These are phyloP conservation scores for Serendipita sp. DNA, from an alignment of 768 basidiomycete genomes.

Conservation along the genomic window DNA sequence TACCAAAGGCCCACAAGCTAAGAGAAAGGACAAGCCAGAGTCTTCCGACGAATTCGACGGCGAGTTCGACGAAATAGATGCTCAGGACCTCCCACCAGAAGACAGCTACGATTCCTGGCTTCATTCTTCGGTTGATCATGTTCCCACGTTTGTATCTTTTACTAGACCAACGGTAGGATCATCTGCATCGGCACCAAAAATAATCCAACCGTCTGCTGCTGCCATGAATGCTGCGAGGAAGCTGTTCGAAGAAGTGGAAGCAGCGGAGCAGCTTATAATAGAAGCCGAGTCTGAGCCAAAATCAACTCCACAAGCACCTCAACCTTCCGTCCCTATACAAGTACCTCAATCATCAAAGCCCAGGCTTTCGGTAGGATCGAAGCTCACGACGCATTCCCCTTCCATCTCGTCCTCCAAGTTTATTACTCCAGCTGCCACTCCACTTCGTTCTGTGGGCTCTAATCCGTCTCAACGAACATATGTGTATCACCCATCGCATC, in stretches of 20 bases:
- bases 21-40: neutral
- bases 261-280: conserved; percentile 8
- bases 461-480: too few species aligned
- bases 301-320: conserved; percentile 19
- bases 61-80: neutral
- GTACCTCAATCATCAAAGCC: too few species aligned
- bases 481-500: too few species aligned
- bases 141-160: conserved; percentile 9
- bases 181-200: conserved; percentile 28
- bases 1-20: too few species aligned
- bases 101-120: conserved; percentile 9
- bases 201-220: conserved; percentile 35
- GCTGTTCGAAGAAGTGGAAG: conserved; percentile 24
- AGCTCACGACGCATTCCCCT: too few species aligned
- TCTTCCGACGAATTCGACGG: neutral
- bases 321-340: neutral
- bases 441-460: too few species aligned
- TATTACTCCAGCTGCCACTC: too few species aligned
- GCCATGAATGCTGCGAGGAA: conserved; percentile 42
- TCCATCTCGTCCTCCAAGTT: neutral
- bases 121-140: neutral
- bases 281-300: neutral
- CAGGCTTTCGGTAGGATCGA: too few species aligned
- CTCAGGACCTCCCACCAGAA: neutral
- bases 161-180: conserved; percentile 16